These are phyloP conservation scores for Rhizopus stolonifer DNA, from an alignment of 371 early-diverging fungal species.

Conservation along the genomic window DNA sequence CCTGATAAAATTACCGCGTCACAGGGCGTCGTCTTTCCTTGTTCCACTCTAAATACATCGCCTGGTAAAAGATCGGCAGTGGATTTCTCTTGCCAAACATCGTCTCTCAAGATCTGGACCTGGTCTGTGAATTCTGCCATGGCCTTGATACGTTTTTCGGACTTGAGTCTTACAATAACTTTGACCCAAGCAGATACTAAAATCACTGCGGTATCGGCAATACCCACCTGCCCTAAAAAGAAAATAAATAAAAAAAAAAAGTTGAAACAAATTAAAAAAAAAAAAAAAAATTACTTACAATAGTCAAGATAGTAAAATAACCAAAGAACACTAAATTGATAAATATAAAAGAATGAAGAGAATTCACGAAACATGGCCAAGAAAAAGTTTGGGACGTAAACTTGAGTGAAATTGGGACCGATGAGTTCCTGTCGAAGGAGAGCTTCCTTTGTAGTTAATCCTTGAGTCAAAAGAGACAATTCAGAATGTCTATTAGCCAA, in stretches of 20 bases:
- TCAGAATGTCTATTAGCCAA: slow-evolving; percentile 53
- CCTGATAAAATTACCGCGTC: slow-evolving; percentile 71
- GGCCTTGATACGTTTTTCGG: slow-evolving; percentile 66
- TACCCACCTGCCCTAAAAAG: slow-evolving; percentile 59
- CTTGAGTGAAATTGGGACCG: slow-evolving; percentile 73
- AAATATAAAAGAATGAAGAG: slow-evolving; percentile 74
- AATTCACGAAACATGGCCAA: slow-evolving; percentile 66
- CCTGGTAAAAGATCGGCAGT: slow-evolving; percentile 70
- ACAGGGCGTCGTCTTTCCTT: slow-evolving; percentile 61
- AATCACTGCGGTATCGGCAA: slow-evolving; percentile 73
- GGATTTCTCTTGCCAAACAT: slow-evolving; percentile 49
- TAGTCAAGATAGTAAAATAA: slow-evolving; percentile 75
- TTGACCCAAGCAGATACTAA: slow-evolving; percentile 70
- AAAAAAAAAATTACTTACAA: slow-evolving; percentile 24
- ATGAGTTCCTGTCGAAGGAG: slow-evolving; percentile 54
- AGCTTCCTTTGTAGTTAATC: slow-evolving; percentile 63
- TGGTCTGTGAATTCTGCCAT: slow-evolving; percentile 65
- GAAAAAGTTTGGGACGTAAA: slow-evolving; percentile 55
- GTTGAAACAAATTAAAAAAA: slow-evolving; percentile 5
- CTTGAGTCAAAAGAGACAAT: slow-evolving; percentile 46
- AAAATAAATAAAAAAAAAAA: too few relatives aligned
- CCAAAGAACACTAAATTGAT: slow-evolving; percentile 75
- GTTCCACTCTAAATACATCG: slow-evolving; percentile 64
- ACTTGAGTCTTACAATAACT: slow-evolving; percentile 60
- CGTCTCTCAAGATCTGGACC: slow-evolving; percentile 49